phyloP scores from a whole-genome alignment of 257 asterid species.

The Przewalskia tangutica region DNA sequence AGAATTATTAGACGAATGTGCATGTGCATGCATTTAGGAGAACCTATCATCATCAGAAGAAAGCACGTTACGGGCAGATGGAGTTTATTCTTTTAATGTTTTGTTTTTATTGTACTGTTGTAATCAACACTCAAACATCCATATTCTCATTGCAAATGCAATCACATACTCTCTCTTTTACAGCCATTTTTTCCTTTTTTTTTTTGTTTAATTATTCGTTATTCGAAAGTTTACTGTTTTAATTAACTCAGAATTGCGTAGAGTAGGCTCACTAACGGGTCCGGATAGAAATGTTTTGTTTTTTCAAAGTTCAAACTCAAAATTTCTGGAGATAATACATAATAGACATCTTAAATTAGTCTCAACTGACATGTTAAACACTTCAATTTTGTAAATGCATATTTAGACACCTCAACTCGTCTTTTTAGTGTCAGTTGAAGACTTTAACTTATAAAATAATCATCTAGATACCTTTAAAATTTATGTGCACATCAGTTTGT shows the following conservation, averaged over 20 bases:
- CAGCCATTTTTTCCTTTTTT: neutral
- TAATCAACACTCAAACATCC: conserved; percentile 3
- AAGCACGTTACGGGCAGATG: neutral
- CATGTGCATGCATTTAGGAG: conserved; percentile 1
- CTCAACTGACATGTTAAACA: too few relatives aligned
- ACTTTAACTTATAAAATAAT: too few relatives aligned
- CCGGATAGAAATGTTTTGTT: too few relatives aligned
- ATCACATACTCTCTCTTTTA: neutral
- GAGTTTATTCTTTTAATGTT: neutral
- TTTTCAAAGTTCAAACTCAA: too few relatives aligned
- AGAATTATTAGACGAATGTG: neutral
- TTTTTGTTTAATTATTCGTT: neutral
- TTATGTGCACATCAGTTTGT: too few relatives aligned
- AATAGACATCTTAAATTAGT: too few relatives aligned
- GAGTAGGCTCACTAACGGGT: too few relatives aligned
- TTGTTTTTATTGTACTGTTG: neutral
- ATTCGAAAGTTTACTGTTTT: neutral
- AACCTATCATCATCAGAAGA: neutral
- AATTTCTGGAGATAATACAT: too few relatives aligned
- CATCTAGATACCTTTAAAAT: too few relatives aligned
- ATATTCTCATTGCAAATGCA: neutral
- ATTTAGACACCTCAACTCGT: too few relatives aligned
- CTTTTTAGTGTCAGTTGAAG: too few relatives aligned
- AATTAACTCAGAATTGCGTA: neutral
- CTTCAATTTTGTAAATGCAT: too few relatives aligned